Conservation (phyloP, 805 yeast species). For the Isabelozyma pseudorhagii region DNA sequence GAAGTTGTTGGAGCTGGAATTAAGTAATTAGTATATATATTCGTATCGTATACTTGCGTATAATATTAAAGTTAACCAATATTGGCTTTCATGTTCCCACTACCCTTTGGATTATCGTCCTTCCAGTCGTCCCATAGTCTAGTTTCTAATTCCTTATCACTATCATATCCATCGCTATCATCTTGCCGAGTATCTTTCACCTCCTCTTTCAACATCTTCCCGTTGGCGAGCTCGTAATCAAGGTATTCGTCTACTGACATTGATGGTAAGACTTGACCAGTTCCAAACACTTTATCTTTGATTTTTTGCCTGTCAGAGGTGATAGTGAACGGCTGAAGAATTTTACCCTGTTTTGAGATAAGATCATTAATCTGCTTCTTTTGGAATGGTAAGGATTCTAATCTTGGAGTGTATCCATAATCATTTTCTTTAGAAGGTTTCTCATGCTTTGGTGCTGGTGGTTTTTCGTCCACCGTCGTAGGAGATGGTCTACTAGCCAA, state of each 20-base stretch:
- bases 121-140: constrained; percentile 93
- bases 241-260: constrained; percentile 92
- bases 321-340: constrained; percentile 80
- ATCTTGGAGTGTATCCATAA: constrained; percentile 59
- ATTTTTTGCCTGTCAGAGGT: constrained; percentile 53
- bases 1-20: constrained; percentile 21
- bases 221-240: constrained; percentile 80
- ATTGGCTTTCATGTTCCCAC: constrained; percentile 72
- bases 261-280: constrained; percentile 90
- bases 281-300: constrained; percentile 70
- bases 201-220: constrained; percentile 65
- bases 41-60: background rate
- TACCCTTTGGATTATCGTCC: constrained; percentile 81
- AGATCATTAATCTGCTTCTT: constrained; percentile 25
- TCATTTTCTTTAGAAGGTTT: constrained; percentile 14
- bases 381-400: constrained; percentile 47
- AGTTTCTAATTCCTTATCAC: constrained; percentile 67
- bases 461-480: constrained; percentile 3
- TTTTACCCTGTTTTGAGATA: constrained; percentile 70
- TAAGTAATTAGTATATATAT: background rate
- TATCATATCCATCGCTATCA: constrained; percentile 57
- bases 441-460: constrained; percentile 1
- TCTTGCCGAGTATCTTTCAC: constrained; percentile 35
- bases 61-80: constrained; percentile 23
- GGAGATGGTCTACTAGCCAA: constrained; percentile 41